phyloP scores from a whole-genome alignment of 495 filamentous ascomycete species.

The Acidiella bohemica region DNA sequence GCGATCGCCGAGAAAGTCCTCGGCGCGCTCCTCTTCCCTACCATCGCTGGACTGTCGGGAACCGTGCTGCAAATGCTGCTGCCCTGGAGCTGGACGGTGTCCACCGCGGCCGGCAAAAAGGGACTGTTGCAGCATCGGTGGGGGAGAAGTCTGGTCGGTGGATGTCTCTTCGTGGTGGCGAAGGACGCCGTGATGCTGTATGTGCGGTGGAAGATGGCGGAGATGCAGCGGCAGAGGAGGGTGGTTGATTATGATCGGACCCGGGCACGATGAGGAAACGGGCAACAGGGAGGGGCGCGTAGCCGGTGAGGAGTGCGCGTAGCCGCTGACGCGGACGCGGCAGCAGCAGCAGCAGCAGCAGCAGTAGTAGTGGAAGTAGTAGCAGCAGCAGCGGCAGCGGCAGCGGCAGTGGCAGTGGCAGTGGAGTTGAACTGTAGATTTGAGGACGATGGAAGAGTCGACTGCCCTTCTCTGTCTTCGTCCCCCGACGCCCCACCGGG shows the following conservation, averaged over 20 bases:
- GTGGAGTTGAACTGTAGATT: too few relatives aligned
- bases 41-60: conserved; percentile 51
- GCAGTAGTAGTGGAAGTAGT: too few relatives aligned
- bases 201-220: conserved; percentile 57
- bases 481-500: too few relatives aligned
- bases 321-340: too few relatives aligned
- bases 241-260: conserved; percentile 46
- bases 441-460: too few relatives aligned
- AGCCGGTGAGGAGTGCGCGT: too few relatives aligned
- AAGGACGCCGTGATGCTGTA: conserved; percentile 66
- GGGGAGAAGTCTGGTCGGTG: conserved; percentile 68
- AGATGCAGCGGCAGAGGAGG: conserved; percentile 50
- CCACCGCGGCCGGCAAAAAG: neutral
- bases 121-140: conserved; percentile 61
- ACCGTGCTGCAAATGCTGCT: conserved; percentile 48
- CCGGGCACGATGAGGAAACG: neutral
- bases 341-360: too few relatives aligned
- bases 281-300: too few relatives aligned
- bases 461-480: too few relatives aligned
- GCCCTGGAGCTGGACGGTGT: conserved; percentile 48
- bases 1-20: conserved; percentile 43
- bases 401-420: too few relatives aligned
- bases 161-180: conserved; percentile 64
- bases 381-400: too few relatives aligned
- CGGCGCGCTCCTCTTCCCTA: conserved; percentile 50